Evolutionary conservation across 108 stramenopile species (phyloP), one percentile per base, ranked within the genome.

Genomic region (Nitzschia sp.): DNA sequence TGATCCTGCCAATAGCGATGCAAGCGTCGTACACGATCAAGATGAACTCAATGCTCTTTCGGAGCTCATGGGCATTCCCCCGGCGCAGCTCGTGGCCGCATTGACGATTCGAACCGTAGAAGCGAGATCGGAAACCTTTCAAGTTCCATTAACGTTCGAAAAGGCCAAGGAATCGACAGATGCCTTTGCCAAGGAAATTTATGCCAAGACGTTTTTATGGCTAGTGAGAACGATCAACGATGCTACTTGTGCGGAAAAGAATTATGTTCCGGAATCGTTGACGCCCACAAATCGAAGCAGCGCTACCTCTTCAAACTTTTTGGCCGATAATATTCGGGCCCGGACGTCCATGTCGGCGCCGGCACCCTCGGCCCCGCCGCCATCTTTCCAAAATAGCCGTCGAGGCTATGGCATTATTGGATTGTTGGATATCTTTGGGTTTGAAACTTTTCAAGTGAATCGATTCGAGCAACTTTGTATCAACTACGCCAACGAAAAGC

Each of bases 101-200:
- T 77, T 98, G 66, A 94, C 90, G 45, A 88, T 85, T 51, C 84
- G 95, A 19, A 87, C 78, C 51, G 82, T 94, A 49, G 66, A 64
- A 26, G 86, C 92, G 4, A 72, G 89, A 2, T 81, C 80, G 19
- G 92, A 97, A 69, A 74, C 74, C 31, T 92, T 93, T 67, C 82
- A 81, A 24, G 94, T 93, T 8, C 89, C 88, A 29, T 76, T 96
- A 46, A 91, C 86, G 38, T 49, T 74, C 5, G 87, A 69, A 17
- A 74, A 84, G 42, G 95, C 97, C 5, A 83, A 80, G 57, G 95
- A 97, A 57, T 92, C 91, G 3, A 75, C 93, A 35, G 96, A 99
- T 82, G 97, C 98, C 9, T 83, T 99, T 64, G 97, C 96, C 19
- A 99, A 99, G 82, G 96, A 93, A 35, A 86, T 99, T 62, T 99